These are phyloP conservation scores for Metschnikowia gruessii DNA, from an alignment of 805 yeast species.

Conservation along the genomic window DNA sequence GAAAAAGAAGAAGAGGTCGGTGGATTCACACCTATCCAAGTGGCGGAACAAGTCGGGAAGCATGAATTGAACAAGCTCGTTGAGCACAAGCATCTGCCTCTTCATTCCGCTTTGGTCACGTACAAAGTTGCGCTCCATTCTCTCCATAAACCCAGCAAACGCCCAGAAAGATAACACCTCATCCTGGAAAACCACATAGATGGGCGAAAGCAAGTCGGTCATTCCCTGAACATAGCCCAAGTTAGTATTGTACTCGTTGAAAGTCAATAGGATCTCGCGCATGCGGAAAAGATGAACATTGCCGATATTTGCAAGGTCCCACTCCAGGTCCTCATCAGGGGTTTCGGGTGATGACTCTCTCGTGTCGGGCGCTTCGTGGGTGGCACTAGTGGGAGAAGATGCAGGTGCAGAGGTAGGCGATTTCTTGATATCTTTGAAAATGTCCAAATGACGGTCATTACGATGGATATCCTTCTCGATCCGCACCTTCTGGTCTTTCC, in stretches of 20 bases:
- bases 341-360: constrained; percentile 32
- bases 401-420: constrained; percentile 12
- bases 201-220: constrained; percentile 89
- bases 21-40: constrained; percentile 82
- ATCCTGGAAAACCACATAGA: constrained; percentile 64
- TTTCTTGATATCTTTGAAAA: constrained; percentile 52
- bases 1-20: constrained; percentile 88
- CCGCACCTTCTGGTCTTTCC: constrained; percentile 86
- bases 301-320: constrained; percentile 59
- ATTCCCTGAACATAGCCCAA: constrained; percentile 97
- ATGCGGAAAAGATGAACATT: constrained; percentile 74
- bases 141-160: constrained; percentile 81
- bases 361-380: not conserved
- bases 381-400: not conserved
- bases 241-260: constrained; percentile 76
- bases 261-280: constrained; percentile 79
- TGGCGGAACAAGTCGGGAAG: constrained; percentile 81
- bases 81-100: constrained; percentile 77
- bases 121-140: constrained; percentile 92
- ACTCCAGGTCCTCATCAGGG: constrained; percentile 44
- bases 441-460: constrained; percentile 74
- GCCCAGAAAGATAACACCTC: constrained; percentile 87
- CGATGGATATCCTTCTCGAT: constrained; percentile 92
- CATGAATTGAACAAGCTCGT: constrained; percentile 86
- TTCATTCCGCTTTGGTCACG: constrained; percentile 94